phyloP scores from a whole-genome alignment of 192 early-diverging fungal species.

The Phycomyces nitens region DNA sequence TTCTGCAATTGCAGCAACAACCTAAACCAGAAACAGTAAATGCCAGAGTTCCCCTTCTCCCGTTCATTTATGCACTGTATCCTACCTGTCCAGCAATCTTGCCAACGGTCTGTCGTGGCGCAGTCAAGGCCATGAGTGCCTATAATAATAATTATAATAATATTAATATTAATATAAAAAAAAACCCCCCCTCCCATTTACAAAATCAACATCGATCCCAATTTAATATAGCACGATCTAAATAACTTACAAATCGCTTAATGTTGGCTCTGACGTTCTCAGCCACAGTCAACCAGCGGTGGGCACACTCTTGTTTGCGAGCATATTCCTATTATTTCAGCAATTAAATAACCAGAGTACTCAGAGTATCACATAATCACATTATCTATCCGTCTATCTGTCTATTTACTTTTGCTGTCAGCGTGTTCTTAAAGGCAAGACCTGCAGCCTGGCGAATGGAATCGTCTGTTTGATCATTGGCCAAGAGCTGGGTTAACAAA shows the following conservation, averaged over 20 bases:
- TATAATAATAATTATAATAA: no score
- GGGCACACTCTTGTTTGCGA: constrained; percentile 55
- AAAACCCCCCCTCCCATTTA: no score
- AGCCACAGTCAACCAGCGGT: constrained; percentile 64
- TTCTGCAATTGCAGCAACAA: constrained; percentile 86
- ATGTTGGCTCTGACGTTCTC: constrained; percentile 56
- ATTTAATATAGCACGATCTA: no score
- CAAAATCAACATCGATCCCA: not conserved
- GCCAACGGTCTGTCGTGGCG: constrained; percentile 53
- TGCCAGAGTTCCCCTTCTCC: not conserved
- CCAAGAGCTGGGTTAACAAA: constrained; percentile 77
- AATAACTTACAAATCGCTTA: constrained; percentile 48
- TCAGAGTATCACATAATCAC: constrained; percentile 7
- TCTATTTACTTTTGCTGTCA: constrained; percentile 73
- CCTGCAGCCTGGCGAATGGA: constrained; percentile 79
- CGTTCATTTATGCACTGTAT: not conserved
- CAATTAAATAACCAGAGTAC: constrained; percentile 10
- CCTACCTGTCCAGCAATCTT: constrained; percentile 70
- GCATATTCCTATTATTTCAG: constrained; percentile 37
- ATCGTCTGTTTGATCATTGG: constrained; percentile 64
- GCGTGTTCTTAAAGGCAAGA: constrained; percentile 89
- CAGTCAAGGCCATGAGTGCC: constrained; percentile 52
- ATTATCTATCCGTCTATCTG: not conserved
- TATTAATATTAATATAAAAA: no score
- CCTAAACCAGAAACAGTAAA: constrained; percentile 34